A percentile compares a stretch with the other conserved stretches of the same genome.
These are phyloP conservation scores for Aspergillus ochraceus DNA, from an alignment of 2,329 filamentous ascomycete species.

Conservation along the genomic window DNA sequence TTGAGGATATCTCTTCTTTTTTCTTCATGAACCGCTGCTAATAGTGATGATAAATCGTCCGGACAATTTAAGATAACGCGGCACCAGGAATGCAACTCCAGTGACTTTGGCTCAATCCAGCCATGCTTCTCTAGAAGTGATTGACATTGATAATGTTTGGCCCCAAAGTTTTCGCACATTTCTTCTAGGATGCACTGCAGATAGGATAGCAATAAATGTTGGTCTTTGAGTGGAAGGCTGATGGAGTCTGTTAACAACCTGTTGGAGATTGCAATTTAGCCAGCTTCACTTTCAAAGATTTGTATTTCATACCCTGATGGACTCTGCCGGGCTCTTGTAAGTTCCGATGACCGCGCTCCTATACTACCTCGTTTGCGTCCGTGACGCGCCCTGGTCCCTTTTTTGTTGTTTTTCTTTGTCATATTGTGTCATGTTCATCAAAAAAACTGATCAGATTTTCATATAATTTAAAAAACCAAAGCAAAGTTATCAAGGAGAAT, in stretches of 20 bases:
- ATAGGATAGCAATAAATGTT: background rate
- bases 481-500: background rate
- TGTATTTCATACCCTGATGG: background rate
- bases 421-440: background rate
- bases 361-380: background rate
- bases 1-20: constrained; percentile 1
- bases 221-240: background rate
- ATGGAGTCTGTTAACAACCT: background rate
- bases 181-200: background rate
- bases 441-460: background rate
- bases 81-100: background rate
- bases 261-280: background rate
- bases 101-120: constrained; percentile 1
- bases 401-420: background rate
- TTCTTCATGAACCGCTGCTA: constrained; percentile 2
- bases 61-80: background rate
- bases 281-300: background rate
- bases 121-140: constrained; percentile 2
- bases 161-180: background rate
- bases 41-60: background rate
- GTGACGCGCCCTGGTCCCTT: background rate
- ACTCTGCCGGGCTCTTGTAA: background rate
- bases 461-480: background rate
- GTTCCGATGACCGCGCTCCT: background rate
- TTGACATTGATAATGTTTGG: constrained; percentile 1